Percentiles rank a stretch among this genome's conserved stretches.
Conservation (phyloP, 768 basidiomycete genomes). For the Daedaleopsis nitida region DNA sequence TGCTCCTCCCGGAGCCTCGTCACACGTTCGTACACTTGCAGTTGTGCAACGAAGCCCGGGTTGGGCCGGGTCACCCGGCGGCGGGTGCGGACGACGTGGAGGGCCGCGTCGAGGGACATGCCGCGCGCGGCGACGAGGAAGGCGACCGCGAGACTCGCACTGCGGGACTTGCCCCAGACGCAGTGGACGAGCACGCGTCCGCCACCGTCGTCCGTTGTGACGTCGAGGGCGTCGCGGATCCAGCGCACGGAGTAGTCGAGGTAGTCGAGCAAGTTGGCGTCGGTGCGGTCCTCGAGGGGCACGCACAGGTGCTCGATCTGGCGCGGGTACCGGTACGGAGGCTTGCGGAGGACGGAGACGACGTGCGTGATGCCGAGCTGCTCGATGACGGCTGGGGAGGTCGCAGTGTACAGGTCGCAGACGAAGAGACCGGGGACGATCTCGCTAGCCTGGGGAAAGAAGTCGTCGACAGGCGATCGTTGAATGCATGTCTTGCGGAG, state of each 20-base stretch:
- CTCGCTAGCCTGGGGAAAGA: slow-evolving; percentile 30
- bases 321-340: slow-evolving; percentile 35
- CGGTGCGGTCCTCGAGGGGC: slow-evolving; percentile 41
- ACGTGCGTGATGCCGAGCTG: slow-evolving; percentile 33
- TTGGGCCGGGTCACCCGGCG: slow-evolving; percentile 34
- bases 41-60: slow-evolving; percentile 35
- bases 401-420: slow-evolving; percentile 32
- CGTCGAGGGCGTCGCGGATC: slow-evolving; percentile 47
- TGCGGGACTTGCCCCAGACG: slow-evolving; percentile 33
- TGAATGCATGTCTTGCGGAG: slow-evolving; percentile 25
- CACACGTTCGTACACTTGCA: slow-evolving; percentile 24
- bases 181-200: slow-evolving; percentile 32
- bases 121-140: slow-evolving; percentile 30
- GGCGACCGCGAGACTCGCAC: slow-evolving; percentile 30
- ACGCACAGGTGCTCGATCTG: slow-evolving; percentile 55
- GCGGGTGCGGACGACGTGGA: slow-evolving; percentile 22
- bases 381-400: slow-evolving; percentile 20
- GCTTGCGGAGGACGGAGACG: slow-evolving; percentile 24
- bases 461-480: slow-evolving; percentile 20
- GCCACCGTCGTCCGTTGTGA: too few relatives aligned
- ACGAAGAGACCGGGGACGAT: slow-evolving; percentile 33
- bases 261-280: slow-evolving; percentile 43
- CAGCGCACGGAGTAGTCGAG: slow-evolving; percentile 50
- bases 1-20: slow-evolving; percentile 10
- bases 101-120: slow-evolving; percentile 31